Base-by-base conservation (phyloP, 2,329 filamentous ascomycete genomes). In the Claviceps sorghi region DNA sequence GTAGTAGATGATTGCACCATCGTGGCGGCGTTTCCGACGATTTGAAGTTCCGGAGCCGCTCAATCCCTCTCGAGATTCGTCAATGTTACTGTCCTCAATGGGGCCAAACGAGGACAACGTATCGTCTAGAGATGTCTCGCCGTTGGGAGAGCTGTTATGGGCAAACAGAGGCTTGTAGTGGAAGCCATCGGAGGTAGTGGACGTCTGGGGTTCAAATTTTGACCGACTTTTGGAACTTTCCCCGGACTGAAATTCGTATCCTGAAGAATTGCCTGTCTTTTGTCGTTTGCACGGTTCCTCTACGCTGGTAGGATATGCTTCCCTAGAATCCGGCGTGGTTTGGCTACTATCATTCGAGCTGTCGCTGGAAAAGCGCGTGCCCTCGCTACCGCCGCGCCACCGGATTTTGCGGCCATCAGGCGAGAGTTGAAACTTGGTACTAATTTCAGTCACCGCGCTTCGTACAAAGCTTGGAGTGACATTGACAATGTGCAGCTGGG, bases 1-100 rank as follows among this genome's bases (percentile, higher is more conserved):
- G 64, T 91, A 94, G 62, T 90, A 94, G 19, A 91, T 88, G 58
- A 94, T 84, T 1, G 85, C 82, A 9, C 87, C 88, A 54, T 86
- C 80, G 13, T 80, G 74, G 0, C 72, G 75, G 29, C 76, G 76
- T 63, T 76, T 79, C 57, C 69, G 74, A 56, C 68, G 72, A 60
- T 61, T 73, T 53, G 66, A 75, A 47, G 62, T 72, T 57, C 62
- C 77, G 57, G 70, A 78, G 60, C 70, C 71, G 55, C 72, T 75
- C 36, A 68, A 65, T 15, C 64, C 69, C 69, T 70, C 75, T 48
- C 68, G 63, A 0, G 75, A 77, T 17, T 70, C 71, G 1, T 67
- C 72, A 11, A 70, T 56, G 43, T 75, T 75, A 53, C 74, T 79
- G 10, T 75, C 72, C 8, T 75, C 75, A 0, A 65, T 64, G 0